Conservation (phyloP, 257 asterid species). For the Plantago elongata region DNA sequence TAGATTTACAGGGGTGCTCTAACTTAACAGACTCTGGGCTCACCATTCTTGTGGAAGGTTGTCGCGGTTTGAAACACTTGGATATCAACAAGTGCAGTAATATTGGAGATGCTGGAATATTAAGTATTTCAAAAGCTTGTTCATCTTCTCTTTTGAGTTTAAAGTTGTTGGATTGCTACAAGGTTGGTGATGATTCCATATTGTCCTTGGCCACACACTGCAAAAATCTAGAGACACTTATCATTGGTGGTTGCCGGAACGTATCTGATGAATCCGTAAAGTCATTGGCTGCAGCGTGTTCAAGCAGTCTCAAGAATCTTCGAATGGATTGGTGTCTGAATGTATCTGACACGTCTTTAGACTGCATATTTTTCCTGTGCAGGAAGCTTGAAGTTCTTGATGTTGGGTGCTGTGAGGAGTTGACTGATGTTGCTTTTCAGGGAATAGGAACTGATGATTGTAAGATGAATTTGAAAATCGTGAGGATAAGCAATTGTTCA, state of each 20-base stretch:
- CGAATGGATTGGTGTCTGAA: conserved; percentile 97
- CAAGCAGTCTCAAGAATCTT: conserved; percentile 54
- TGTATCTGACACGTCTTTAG: conserved; percentile 57
- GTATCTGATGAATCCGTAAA: conserved; percentile 61
- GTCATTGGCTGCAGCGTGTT: conserved; percentile 57
- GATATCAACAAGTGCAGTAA: conserved; percentile 81
- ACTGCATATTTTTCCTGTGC: conserved; percentile 48
- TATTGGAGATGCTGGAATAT: conserved; percentile 62
- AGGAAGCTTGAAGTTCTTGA: conserved; percentile 80
- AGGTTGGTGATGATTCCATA: conserved; percentile 66
- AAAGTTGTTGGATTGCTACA: conserved; percentile 74
- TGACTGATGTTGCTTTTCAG: conserved; percentile 74
- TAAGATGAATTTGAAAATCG: conserved; percentile 48
- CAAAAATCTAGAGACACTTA: conserved; percentile 56
- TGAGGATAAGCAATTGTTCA: conserved; percentile 76
- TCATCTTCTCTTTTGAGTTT: conserved; percentile 54
- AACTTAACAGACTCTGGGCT: conserved; percentile 72
- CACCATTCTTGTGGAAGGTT: conserved; percentile 64
- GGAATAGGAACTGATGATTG: conserved; percentile 43
- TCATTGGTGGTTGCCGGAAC: conserved; percentile 81
- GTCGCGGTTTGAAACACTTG: conserved; percentile 57
- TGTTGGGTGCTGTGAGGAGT: conserved; percentile 86
- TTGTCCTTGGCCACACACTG: conserved; percentile 55
- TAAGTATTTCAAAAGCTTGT: conserved; percentile 55
- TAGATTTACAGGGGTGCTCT: conserved; percentile 73